Conservation (phyloP, 371 early-diverging fungal species). For the Rhizopus stolonifer region DNA sequence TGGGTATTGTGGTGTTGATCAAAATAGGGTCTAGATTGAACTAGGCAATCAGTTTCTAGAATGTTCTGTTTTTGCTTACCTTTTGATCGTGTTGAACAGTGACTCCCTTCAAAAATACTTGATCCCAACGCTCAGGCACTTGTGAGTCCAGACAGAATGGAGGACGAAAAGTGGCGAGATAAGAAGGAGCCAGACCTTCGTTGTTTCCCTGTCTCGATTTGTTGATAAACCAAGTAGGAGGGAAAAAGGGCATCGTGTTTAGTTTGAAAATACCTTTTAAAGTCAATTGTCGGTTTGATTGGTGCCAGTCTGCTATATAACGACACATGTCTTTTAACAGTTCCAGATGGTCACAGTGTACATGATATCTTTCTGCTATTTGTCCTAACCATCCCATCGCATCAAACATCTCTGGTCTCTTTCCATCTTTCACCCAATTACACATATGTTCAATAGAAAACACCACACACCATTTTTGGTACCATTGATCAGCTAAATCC, state of each 20-base stretch:
- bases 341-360: slow-evolving; percentile 34
- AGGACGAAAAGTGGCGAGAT: slow-evolving; percentile 41
- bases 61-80: slow-evolving; percentile 13
- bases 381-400: slow-evolving; percentile 30
- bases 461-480: slow-evolving; percentile 48
- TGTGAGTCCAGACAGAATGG: slow-evolving; percentile 32
- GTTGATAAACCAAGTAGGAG: slow-evolving; percentile 43
- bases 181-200: slow-evolving; percentile 42
- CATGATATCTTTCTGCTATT: slow-evolving; percentile 27
- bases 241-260: slow-evolving; percentile 37
- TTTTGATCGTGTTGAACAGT: slow-evolving; percentile 37
- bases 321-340: slow-evolving; percentile 32
- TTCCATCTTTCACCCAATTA: slow-evolving; percentile 32
- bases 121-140: slow-evolving; percentile 46
- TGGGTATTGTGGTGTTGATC: slow-evolving; percentile 25
- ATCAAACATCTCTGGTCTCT: slow-evolving; percentile 16
- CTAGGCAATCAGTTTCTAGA: slow-evolving; percentile 9
- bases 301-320: slow-evolving; percentile 35
- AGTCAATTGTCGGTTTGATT: slow-evolving; percentile 34
- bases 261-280: slow-evolving; percentile 29
- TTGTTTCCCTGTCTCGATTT: slow-evolving; percentile 27
- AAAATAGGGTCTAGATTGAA: slow-evolving; percentile 32
- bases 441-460: slow-evolving; percentile 49
- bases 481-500: slow-evolving; percentile 50
- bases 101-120: slow-evolving; percentile 45